Conservation (phyloP, 345 rosid species). For the Dovyalis caffra region DNA sequence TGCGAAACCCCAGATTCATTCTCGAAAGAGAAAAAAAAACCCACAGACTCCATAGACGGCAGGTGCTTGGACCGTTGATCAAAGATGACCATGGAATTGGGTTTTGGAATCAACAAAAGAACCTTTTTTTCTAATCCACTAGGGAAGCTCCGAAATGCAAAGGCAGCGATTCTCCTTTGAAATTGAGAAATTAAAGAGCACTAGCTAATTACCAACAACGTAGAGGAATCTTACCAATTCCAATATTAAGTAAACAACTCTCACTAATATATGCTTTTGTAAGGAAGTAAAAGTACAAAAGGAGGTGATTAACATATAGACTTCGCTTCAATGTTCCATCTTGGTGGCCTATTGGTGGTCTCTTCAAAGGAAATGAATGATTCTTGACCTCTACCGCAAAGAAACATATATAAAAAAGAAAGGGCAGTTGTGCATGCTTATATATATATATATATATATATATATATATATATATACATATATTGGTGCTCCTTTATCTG, state of each 20-base stretch:
- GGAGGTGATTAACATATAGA: background rate
- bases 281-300: background rate
- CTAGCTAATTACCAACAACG: background rate
- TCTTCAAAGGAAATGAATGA: background rate
- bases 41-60: constrained; percentile 14
- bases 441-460: too few relatives aligned
- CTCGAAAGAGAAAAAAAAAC: background rate
- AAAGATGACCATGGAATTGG: background rate
- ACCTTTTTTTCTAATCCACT: constrained; percentile 10
- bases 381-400: constrained; percentile 9
- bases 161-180: constrained; percentile 22
- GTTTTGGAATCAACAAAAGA: constrained; percentile 28
- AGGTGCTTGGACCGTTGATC: constrained; percentile 1
- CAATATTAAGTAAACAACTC: background rate
- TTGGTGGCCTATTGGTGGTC: constrained; percentile 20
- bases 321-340: constrained; percentile 17
- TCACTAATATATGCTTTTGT: background rate
- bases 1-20: background rate
- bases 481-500: background rate
- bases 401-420: background rate
- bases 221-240: constrained; percentile 4
- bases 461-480: background rate
- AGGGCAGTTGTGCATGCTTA: too few relatives aligned
- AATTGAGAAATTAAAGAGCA: background rate
- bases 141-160: background rate